A percentile compares a stretch with the other conserved stretches of the same genome.
Conservation (phyloP, 2,329 filamentous ascomycete species). For the Pseudogymnoascus destructans region DNA sequence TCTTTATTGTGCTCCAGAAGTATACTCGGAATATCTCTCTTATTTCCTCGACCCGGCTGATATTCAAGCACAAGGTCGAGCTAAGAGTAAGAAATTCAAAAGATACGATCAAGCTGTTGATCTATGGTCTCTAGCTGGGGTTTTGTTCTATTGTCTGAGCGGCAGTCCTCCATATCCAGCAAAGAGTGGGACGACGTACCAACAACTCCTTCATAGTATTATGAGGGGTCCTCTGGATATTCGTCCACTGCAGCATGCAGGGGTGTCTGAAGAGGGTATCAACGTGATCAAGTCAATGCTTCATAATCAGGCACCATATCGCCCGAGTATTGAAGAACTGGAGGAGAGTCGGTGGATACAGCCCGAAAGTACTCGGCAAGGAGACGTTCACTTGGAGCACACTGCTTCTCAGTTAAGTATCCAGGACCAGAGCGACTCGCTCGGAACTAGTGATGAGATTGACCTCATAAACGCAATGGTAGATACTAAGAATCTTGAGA, state of each 20-base stretch:
- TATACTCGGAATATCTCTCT: constrained; percentile 63
- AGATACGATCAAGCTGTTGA: constrained; percentile 88
- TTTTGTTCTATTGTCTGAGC: constrained; percentile 78
- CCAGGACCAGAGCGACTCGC: constrained; percentile 11
- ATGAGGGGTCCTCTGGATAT: constrained; percentile 66
- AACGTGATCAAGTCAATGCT: constrained; percentile 71
- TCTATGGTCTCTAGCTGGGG: constrained; percentile 90
- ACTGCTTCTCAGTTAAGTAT: constrained; percentile 24
- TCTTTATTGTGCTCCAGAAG: constrained; percentile 90
- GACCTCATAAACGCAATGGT: constrained; percentile 9
- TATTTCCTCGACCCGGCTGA: constrained; percentile 53
- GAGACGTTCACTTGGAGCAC: constrained; percentile 18
- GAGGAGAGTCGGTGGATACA: constrained; percentile 62
- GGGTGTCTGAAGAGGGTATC: constrained; percentile 54
- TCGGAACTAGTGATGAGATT: constrained; percentile 17
- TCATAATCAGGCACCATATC: constrained; percentile 61
- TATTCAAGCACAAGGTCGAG: constrained; percentile 30
- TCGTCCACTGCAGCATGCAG: constrained; percentile 42
- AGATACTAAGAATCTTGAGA: constrained; percentile 15
- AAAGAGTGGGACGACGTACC: constrained; percentile 59
- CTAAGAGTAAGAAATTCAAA: constrained; percentile 28
- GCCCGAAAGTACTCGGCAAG: constrained; percentile 15
- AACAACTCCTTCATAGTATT: constrained; percentile 70
- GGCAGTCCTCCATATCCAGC: constrained; percentile 70
- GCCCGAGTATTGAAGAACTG: constrained; percentile 61